These are phyloP conservation scores for Camelina sativa DNA, from an alignment of 345 rosid species.

Conservation along the genomic window DNA sequence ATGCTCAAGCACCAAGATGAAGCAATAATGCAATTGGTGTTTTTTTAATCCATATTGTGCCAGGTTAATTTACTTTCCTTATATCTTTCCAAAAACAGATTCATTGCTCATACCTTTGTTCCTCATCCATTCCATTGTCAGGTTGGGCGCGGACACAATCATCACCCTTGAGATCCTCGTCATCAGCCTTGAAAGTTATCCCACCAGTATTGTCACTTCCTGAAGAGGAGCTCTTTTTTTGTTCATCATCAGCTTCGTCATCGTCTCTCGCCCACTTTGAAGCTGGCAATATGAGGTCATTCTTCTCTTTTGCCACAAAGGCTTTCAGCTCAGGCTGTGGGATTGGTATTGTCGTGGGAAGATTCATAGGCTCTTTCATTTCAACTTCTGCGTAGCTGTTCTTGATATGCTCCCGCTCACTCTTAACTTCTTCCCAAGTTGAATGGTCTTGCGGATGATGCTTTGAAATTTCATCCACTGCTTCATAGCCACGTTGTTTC, in stretches of 20 bases:
- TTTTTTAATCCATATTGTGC: slow-evolving; percentile 9
- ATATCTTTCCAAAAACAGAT: not conserved
- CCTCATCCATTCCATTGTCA: slow-evolving; percentile 79
- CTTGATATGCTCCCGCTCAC: slow-evolving; percentile 49
- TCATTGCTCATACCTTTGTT: slow-evolving; percentile 66
- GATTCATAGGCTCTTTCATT: slow-evolving; percentile 50
- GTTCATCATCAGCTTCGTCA: slow-evolving; percentile 88
- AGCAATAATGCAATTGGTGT: slow-evolving; percentile 26
- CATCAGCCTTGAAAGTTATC: slow-evolving; percentile 62
- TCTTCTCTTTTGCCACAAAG: slow-evolving; percentile 71
- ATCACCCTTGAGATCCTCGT: slow-evolving; percentile 57
- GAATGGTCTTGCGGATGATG: slow-evolving; percentile 55
- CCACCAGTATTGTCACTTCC: slow-evolving; percentile 88
- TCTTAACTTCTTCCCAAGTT: slow-evolving; percentile 58
- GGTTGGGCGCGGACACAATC: slow-evolving; percentile 54
- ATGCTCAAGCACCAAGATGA: slow-evolving; percentile 14
- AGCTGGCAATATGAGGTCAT: slow-evolving; percentile 76
- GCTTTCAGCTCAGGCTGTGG: slow-evolving; percentile 76
- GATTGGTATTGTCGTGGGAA: slow-evolving; percentile 52
- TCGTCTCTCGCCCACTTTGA: slow-evolving; percentile 98
- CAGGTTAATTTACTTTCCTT: slow-evolving; percentile 4
- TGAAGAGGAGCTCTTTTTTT: slow-evolving; percentile 81
- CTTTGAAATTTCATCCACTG: slow-evolving; percentile 78
- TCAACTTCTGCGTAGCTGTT: slow-evolving; percentile 54
- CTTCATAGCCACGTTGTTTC: slow-evolving; percentile 82